Conservation (phyloP, 2,329 filamentous ascomycete genomes). For the Phoma sp. region DNA sequence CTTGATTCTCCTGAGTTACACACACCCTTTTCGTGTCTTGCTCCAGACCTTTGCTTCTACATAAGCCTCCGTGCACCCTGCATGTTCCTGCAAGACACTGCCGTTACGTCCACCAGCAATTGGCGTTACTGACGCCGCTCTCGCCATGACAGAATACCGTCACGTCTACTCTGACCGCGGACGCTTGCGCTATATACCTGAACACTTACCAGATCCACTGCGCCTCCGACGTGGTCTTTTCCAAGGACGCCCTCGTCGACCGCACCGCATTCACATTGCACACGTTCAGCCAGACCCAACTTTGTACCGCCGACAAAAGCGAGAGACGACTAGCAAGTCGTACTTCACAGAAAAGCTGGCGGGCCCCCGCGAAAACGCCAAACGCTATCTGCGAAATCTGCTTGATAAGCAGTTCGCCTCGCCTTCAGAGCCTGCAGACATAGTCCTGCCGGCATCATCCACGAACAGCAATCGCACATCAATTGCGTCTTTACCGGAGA, state of each 20-base stretch:
- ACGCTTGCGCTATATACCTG: slow-evolving; percentile 47
- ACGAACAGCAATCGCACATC: slow-evolving; percentile 39
- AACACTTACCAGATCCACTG: slow-evolving; percentile 37
- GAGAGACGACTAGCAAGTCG: slow-evolving; percentile 43
- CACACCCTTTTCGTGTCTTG: slow-evolving; percentile 27
- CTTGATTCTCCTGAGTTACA: slow-evolving; percentile 39
- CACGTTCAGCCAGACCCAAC: slow-evolving; percentile 55
- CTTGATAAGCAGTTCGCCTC: slow-evolving; percentile 46
- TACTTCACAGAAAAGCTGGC: slow-evolving; percentile 56
- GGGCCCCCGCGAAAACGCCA: slow-evolving; percentile 56
- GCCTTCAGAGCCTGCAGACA: slow-evolving; percentile 29
- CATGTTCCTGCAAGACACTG: slow-evolving; percentile 22
- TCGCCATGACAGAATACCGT: slow-evolving; percentile 49
- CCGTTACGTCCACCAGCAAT: slow-evolving; percentile 20
- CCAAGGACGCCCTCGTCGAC: slow-evolving; percentile 58
- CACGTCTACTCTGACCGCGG: slow-evolving; percentile 48
- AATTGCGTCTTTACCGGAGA: slow-evolving; percentile 34
- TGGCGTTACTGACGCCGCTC: slow-evolving; percentile 37
- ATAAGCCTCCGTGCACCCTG: slow-evolving; percentile 26
- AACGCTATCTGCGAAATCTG: slow-evolving; percentile 56
- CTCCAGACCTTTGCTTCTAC: slow-evolving; percentile 21
- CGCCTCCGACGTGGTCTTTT: slow-evolving; percentile 48
- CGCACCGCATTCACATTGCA: slow-evolving; percentile 63
- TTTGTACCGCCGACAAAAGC: slow-evolving; percentile 30
- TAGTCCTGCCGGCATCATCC: slow-evolving; percentile 33